phyloP scores from a whole-genome alignment of 306 rosid genomes.

The Lathyrus sativus region DNA sequence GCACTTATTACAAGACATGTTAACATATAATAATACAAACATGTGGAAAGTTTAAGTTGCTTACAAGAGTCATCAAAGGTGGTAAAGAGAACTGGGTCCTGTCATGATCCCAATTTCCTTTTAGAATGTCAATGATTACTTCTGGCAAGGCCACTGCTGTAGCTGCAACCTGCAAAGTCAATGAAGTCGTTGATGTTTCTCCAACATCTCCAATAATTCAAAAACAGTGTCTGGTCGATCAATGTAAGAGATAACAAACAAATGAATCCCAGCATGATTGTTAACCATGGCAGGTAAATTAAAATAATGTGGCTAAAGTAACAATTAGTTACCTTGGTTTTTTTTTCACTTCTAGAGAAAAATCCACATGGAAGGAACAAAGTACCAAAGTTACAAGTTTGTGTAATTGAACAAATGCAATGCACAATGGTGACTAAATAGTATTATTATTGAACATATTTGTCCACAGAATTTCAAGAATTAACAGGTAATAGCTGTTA shows the following conservation, averaged over 20 bases:
- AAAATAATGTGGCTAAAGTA: slow-evolving; percentile 18
- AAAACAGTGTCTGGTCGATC: not conserved
- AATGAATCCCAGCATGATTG: slow-evolving; percentile 21
- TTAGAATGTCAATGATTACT: slow-evolving; percentile 58
- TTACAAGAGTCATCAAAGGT: slow-evolving; percentile 93
- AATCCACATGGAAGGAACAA: not conserved
- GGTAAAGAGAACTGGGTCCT: slow-evolving; percentile 86
- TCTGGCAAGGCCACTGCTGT: slow-evolving; percentile 58
- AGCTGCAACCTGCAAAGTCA: slow-evolving; percentile 58
- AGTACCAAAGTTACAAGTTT: slow-evolving; percentile 1
- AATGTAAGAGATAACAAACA: slow-evolving; percentile 23
- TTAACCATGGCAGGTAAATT: slow-evolving; percentile 6
- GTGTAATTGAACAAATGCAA: slow-evolving; percentile 14
- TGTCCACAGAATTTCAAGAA: slow-evolving; percentile 22
- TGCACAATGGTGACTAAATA: slow-evolving; percentile 18
- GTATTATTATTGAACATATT: slow-evolving; percentile 8
- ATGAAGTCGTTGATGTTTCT: slow-evolving; percentile 24
- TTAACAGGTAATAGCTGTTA: slow-evolving; percentile 9
- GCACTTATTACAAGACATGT: slow-evolving; percentile 20
- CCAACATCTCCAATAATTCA: slow-evolving; percentile 31
- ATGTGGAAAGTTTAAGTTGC: slow-evolving; percentile 41
- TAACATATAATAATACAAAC: slow-evolving; percentile 22
- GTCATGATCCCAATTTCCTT: slow-evolving; percentile 89
- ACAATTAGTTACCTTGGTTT: slow-evolving; percentile 8
- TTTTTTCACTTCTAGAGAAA: slow-evolving; percentile 9